A percentile compares a stretch with the other conserved stretches of the same genome.
phyloP scores from a whole-genome alignment of 306 rosid genomes.

The Spatholobus suberectus region DNA sequence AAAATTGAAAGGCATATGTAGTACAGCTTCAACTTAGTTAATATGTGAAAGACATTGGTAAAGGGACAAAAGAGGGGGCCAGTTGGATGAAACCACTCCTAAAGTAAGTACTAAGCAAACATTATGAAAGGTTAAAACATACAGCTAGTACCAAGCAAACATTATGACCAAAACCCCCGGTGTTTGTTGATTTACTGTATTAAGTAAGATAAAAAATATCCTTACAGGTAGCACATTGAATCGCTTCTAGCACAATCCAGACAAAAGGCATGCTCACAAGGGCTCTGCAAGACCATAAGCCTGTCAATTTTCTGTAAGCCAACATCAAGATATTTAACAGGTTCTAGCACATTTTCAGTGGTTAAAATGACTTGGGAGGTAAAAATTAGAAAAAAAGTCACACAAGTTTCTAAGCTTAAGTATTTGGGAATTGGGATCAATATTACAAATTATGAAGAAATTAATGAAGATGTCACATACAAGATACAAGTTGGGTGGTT shows the following conservation, averaged over 20 bases:
- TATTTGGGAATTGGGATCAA: not conserved
- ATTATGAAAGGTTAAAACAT: not conserved
- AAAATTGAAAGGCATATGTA: constrained; percentile 10
- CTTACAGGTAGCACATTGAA: constrained; percentile 95
- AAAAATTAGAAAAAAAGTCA: not conserved
- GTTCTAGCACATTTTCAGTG: constrained; percentile 18
- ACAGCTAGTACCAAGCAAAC: not conserved
- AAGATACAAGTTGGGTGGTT: not conserved
- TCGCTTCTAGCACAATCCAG: constrained; percentile 98
- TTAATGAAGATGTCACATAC: not conserved
- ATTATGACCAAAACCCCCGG: not conserved
- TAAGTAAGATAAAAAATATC: constrained; percentile 42
- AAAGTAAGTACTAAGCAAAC: not conserved
- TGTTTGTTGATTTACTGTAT: constrained; percentile 2
- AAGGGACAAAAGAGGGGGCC: not conserved
- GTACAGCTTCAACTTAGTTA: constrained; percentile 7
- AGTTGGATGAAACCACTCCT: constrained; percentile 27
- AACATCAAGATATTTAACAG: constrained; percentile 23
- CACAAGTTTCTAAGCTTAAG: not conserved
- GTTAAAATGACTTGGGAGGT: not conserved
- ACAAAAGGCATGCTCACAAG: constrained; percentile 98
- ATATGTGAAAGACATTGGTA: constrained; percentile 1
- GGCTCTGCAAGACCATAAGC: constrained; percentile 77
- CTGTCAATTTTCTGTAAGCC: constrained; percentile 27
- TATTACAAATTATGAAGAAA: not conserved